A percentile compares a stretch with the other conserved stretches of the same genome.
These are phyloP conservation scores for Eucalyptus pauciflora DNA, from an alignment of 345 rosid genomes.

Conservation along the genomic window DNA sequence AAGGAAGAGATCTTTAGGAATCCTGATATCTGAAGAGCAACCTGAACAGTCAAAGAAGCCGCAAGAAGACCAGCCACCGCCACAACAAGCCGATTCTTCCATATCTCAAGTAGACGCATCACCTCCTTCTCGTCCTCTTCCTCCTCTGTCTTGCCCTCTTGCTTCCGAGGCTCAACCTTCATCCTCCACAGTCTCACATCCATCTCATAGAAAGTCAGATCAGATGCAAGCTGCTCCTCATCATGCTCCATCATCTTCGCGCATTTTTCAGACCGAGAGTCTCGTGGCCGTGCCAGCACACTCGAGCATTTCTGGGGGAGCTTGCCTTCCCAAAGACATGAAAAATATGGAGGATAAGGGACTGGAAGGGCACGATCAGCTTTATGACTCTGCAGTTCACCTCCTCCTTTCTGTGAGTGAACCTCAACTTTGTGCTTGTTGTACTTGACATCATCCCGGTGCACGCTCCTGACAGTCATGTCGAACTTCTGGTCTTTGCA, in stretches of 20 bases:
- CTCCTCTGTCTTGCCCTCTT: neutral
- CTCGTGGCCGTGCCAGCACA: neutral
- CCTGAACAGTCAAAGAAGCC: neutral
- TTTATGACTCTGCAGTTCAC: neutral
- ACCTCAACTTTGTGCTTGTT: neutral
- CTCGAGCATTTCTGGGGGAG: neutral
- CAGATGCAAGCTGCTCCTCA: neutral
- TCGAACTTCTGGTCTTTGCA: neutral
- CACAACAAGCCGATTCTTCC: neutral
- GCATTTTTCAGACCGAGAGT: fast-evolving
- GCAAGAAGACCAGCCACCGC: neutral
- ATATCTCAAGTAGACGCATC: neutral
- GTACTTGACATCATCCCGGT: neutral
- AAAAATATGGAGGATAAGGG: neutral
- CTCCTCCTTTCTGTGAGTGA: neutral
- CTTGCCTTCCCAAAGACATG: neutral
- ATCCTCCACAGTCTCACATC: neutral
- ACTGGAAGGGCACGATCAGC: neutral
- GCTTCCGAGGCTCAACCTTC: neutral
- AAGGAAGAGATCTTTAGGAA: neutral
- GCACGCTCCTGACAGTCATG: neutral
- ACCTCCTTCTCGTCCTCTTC: neutral
- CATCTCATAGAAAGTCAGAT: neutral
- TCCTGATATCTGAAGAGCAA: neutral
- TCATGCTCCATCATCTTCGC: neutral